Evolutionary conservation across 2,329 filamentous ascomycete species (phyloP), one percentile per base, ranked within the genome.

Genomic region (Thyridium curvatum): DNA sequence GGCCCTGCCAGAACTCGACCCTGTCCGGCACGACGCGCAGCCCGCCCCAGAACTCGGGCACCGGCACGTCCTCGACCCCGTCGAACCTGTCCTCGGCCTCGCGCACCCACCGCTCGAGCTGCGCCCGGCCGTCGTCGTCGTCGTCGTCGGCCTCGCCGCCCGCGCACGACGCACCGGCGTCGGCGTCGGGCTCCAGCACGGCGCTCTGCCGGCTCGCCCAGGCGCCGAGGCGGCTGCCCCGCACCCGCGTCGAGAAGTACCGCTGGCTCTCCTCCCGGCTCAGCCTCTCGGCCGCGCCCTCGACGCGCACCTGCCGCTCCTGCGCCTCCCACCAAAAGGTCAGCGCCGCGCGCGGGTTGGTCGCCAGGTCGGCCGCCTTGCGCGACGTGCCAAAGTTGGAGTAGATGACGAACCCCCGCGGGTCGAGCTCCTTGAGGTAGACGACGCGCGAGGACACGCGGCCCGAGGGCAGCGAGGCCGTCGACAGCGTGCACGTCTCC

Each of bases 1-100:
- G 77, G 3, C 93, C 93, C 70, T 96, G 90, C 80, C 93, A 98
- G 60, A 98, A 98, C 72, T 98, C 93, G 35, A 98, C 74, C 51
- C 79, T 77, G 55, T 89, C 84, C 1, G 93, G 91, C 46, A 90
- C 73, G 43, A 98, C 76, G 51, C 91, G 79, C 59, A 96, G 58
- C 0, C 93, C 93, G 21, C 93, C 93, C 93, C 93, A 98, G 59
- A 95, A 96, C 9, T 86, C 82, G 4, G 93, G 93, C 36, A 96
- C 81, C 2, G 90, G 90, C 48, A 98, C 94, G 41, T 85, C 65
- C 18, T 94, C 85, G 47, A 75, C 54, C 2, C 79, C 86, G 32
- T 82, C 74, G 58, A 95, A 98, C 49, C 68, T 73, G 59, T 74
- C 66, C 67, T 94, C 86, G 29, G 82, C 74, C 53, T 94, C 87